Evolutionary conservation across 1,284 basidiomycete genomes (phyloP), one percentile per base, ranked within the genome.

Genomic region (Irpex sp.): DNA sequence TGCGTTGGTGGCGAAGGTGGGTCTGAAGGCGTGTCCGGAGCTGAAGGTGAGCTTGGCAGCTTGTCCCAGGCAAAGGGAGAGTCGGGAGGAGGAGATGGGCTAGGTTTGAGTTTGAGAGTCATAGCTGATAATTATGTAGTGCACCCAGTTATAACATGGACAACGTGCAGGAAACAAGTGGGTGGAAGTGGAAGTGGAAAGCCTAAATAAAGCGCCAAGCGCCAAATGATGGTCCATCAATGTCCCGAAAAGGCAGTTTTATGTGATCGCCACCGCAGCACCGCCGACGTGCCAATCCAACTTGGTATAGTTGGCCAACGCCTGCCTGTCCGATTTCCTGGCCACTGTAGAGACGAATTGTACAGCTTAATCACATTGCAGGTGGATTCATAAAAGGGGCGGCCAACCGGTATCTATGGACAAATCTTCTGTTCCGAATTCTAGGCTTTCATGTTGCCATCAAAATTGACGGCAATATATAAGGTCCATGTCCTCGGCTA

Each of bases 1-100:
- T 86, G 81, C 21, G 90, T 90, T 0, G 92, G 92, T 0, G 91
- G 90, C 1, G 81, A 78, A 7, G 71, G 66, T 8, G 64, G 53
- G 39, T 58, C 14, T 78, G 73, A 69, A 2, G 77, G 67, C 16
- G 75, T 70, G 47, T 58, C 12, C 78, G 73, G 70, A 2, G 77
- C 67, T 16, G 75, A 69, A 8, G 77, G 74, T 5, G 71, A 68
- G 4, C 75, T 69, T 1, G 76, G 73, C 4, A 80, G 66, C 3
- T 75, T 75, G 48, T 84, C 80, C 83, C 87, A 90, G 12, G 83
- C 80, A 67, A 90, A 87, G 0, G 82, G 74, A 0, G 78, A 66
- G 9, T 75, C 71, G 7, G 72, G 77, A 10, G 65, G 59, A 8
- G 76, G 74, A 2, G 74, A 72, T 7, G 67, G 66, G 21, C 69